These are phyloP conservation scores for Taphrina sp. DNA, from an alignment of 1,139 yeast genomes.

Conservation along the genomic window DNA sequence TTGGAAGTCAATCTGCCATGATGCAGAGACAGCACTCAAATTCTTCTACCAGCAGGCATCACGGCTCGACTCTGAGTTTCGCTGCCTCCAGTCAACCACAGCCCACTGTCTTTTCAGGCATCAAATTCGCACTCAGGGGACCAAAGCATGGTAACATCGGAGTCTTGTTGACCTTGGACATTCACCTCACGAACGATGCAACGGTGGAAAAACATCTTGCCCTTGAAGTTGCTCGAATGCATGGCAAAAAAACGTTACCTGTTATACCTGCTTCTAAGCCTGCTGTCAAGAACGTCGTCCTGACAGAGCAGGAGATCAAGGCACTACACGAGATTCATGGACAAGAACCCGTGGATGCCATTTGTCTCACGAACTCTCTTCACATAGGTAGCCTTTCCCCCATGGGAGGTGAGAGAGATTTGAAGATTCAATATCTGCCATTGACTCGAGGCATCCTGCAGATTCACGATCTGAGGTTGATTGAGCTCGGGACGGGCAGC, in stretches of 20 bases:
- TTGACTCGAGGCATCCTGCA: neutral
- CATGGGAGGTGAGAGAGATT: constrained; percentile 3
- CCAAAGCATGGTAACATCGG: neutral
- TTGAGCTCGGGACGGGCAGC: constrained; percentile 1
- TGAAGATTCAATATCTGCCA: constrained; percentile 3
- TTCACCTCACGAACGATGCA: constrained; percentile 2
- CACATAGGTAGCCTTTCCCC: no score
- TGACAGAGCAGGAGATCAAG: neutral
- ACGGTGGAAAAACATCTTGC: neutral
- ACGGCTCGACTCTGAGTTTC: neutral
- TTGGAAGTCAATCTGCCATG: neutral
- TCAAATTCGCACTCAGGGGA: neutral
- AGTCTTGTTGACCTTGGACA: neutral
- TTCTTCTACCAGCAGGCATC: neutral
- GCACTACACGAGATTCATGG: neutral
- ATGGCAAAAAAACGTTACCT: constrained; percentile 2
- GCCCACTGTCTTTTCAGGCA: neutral
- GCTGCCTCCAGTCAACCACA: no score
- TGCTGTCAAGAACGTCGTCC: neutral
- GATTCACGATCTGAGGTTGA: constrained; percentile 9
- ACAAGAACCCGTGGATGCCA: neutral
- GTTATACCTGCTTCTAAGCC: neutral
- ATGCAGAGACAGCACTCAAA: no score
- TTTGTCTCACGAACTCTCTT: constrained; percentile 8
- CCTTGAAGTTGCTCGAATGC: constrained; percentile 5